These are phyloP conservation scores for Tritrichomonas musculus DNA, from an alignment of 208 protist genomes.

Conservation along the genomic window DNA sequence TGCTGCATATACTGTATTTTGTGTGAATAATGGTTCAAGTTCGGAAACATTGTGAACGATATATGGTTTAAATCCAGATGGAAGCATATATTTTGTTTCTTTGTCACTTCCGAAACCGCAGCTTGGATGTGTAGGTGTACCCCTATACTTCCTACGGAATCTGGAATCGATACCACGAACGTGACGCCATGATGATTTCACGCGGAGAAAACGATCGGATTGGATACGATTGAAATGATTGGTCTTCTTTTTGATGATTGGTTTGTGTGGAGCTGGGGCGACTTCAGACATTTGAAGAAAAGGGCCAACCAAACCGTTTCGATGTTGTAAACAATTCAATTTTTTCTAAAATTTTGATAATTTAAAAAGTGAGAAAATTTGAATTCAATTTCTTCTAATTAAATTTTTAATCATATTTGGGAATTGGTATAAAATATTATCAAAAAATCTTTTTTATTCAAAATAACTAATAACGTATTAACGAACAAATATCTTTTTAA, in stretches of 20 bases:
- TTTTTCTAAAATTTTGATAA: too few species aligned
- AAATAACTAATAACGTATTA: too few species aligned
- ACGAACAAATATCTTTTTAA: too few species aligned
- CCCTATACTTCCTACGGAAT: constrained; percentile 90
- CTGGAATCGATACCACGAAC: constrained; percentile 94
- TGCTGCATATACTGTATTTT: constrained; percentile 94
- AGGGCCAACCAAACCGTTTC: too few species aligned
- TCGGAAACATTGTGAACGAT: constrained; percentile 75
- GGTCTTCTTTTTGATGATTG: constrained; percentile 32
- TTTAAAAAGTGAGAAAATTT: too few species aligned
- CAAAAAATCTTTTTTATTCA: too few species aligned
- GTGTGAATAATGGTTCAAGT: constrained; percentile 95
- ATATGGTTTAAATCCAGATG: constrained; percentile 90
- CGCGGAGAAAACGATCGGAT: constrained; percentile 36
- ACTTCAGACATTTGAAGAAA: too few species aligned
- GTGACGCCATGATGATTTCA: constrained; percentile 74
- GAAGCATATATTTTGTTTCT: constrained; percentile 81
- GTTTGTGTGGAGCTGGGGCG: neutral
- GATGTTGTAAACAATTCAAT: too few species aligned
- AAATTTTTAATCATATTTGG: too few species aligned
- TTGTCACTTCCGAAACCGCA: constrained; percentile 92
- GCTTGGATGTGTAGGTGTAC: constrained; percentile 82
- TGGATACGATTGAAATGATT: constrained; percentile 39
- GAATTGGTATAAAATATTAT: too few species aligned
- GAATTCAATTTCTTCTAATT: too few species aligned